Percentiles rank a stretch among this genome's conserved stretches.
Evolutionary conservation across 2,329 filamentous ascomycete genomes (phyloP).

Genomic region (Fusarium sp.): DNA sequence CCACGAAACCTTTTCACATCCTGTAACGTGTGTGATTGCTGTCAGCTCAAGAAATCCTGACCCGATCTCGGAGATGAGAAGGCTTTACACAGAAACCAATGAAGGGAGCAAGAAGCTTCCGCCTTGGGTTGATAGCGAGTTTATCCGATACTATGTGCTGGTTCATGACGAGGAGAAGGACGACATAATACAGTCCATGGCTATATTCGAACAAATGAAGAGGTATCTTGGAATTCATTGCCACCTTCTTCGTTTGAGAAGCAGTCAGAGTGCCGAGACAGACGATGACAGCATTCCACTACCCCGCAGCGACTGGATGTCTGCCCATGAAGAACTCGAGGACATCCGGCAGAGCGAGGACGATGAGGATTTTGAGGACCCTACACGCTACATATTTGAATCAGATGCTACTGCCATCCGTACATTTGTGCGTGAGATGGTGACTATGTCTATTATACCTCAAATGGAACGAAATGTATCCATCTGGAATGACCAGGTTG

Average conservation of each 20-base stretch:
- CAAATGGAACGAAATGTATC: conserved; percentile 95
- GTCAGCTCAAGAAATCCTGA: conserved; percentile 88
- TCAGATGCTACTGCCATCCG: conserved; percentile 90
- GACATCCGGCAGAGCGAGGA: conserved; percentile 77
- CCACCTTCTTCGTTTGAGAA: conserved; percentile 87
- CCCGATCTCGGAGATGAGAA: conserved; percentile 88
- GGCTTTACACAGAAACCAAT: conserved; percentile 86
- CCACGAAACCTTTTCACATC: conserved; percentile 94
- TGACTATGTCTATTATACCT: conserved; percentile 92
- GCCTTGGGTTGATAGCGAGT: conserved; percentile 90
- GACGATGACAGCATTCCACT: conserved; percentile 91
- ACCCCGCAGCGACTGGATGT: conserved; percentile 88
- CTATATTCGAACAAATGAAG: conserved; percentile 98
- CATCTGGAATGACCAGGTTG: conserved; percentile 97
- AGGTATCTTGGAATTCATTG: conserved; percentile 97
- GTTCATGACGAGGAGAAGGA: conserved; percentile 97
- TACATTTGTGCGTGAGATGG: conserved; percentile 92
- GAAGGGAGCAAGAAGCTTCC: conserved; percentile 80
- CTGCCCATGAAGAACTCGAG: conserved; percentile 84
- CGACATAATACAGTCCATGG: conserved; percentile 89
- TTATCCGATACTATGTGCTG: conserved; percentile 93
- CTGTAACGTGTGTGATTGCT: conserved; percentile 92
- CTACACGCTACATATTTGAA: conserved; percentile 86
- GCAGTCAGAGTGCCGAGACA: conserved; percentile 84
- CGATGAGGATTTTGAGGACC: conserved; percentile 76